Evolutionary conservation across 805 yeast species (phyloP).

Genomic region (Metschnikowia lachancei): DNA sequence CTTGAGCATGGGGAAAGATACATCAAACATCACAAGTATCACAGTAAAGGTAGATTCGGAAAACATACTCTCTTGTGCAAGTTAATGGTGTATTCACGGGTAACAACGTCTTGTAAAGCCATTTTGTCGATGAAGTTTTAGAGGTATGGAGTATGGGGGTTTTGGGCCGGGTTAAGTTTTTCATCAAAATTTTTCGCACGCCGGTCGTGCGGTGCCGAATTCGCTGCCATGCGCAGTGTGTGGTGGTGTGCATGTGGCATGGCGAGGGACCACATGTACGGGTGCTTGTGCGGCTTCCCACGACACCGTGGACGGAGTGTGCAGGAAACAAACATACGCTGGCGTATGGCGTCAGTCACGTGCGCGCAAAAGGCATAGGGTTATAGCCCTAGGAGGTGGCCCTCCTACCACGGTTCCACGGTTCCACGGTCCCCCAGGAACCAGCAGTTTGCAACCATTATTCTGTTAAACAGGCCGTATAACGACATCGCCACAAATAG

Average conservation of each 20-base stretch:
- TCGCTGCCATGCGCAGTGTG: neutral
- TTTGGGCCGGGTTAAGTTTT: conserved; percentile 11
- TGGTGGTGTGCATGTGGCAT: neutral
- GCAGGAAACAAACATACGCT: no score
- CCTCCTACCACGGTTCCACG: no score
- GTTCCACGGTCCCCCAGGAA: no score
- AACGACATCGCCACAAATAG: no score
- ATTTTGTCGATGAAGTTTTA: conserved; percentile 43
- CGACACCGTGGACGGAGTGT: no score
- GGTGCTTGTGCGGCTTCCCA: no score
- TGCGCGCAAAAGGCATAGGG: conserved; percentile 1
- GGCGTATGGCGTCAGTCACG: neutral
- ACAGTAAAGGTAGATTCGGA: neutral
- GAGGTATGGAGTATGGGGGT: conserved; percentile 5
- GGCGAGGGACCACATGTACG: neutral
- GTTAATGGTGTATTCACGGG: conserved; percentile 99
- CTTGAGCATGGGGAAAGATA: no score
- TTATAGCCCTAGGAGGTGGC: conserved; percentile 2
- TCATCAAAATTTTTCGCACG: conserved; percentile 20
- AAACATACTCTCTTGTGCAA: conserved; percentile 95
- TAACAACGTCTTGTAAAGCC: conserved; percentile 97
- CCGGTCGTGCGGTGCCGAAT: conserved; percentile 17
- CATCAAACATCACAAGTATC: no score
- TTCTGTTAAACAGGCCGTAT: no score
- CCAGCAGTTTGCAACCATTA: no score